phyloP scores from a whole-genome alignment of 768 basidiomycete species.

The Tremella fuciformis region DNA sequence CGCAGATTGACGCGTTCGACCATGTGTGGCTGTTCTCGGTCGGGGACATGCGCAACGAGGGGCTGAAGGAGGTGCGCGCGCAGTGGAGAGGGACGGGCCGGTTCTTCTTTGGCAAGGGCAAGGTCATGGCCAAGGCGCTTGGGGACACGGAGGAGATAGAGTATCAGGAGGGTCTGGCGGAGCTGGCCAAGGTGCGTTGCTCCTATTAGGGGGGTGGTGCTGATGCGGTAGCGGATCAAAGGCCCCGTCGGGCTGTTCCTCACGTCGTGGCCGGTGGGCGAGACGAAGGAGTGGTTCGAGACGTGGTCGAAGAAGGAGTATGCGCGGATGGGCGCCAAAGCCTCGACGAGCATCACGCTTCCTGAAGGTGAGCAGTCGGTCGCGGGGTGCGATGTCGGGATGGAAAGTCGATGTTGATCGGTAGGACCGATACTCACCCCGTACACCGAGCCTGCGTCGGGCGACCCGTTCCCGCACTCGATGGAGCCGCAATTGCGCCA shows the following conservation, averaged over 20 bases:
- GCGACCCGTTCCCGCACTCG: constrained; percentile 81
- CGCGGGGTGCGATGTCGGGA: background rate
- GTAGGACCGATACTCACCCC: constrained; percentile 73
- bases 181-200: constrained; percentile 68
- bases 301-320: constrained; percentile 87
- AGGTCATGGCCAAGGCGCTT: constrained; percentile 92
- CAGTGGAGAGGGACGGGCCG: constrained; percentile 92
- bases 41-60: constrained; percentile 90
- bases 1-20: constrained; percentile 80
- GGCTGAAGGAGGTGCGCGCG: constrained; percentile 86
- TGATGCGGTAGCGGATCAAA: constrained; percentile 69
- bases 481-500: constrained; percentile 95
- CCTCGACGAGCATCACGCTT: constrained; percentile 69
- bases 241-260: constrained; percentile 93
- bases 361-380: constrained; percentile 56
- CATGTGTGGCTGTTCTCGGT: constrained; percentile 96
- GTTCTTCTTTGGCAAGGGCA: constrained; percentile 76
- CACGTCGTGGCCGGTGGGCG: constrained; percentile 82
- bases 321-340: constrained; percentile 80
- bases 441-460: constrained; percentile 65
- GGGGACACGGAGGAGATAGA: constrained; percentile 85
- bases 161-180: constrained; percentile 70
- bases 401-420: background rate
- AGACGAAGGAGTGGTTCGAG: constrained; percentile 91
- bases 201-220: background rate